Evolutionary conservation across 2,329 filamentous ascomycete genomes (phyloP).

Genomic region (Chalaropsis ovoidea): DNA sequence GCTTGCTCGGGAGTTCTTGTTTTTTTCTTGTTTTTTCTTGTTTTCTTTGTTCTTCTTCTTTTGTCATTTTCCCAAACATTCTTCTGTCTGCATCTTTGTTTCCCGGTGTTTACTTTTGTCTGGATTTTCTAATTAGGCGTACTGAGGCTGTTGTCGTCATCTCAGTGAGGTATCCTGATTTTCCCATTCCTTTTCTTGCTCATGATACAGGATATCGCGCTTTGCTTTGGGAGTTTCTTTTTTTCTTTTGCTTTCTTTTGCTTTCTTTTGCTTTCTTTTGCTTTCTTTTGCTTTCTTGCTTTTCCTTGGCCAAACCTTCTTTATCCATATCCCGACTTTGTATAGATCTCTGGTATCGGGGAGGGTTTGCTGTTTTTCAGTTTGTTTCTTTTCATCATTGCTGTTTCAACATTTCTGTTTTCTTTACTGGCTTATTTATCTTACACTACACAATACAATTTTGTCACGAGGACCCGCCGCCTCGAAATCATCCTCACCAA

Average conservation of each 20-base stretch:
- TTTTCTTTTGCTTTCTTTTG: not conserved
- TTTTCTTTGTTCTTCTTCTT: conserved; percentile 5
- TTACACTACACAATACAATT: conserved; percentile 15
- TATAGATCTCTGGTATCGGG: not conserved
- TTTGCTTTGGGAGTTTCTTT: not conserved
- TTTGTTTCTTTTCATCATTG: not conserved
- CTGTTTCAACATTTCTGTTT: not conserved
- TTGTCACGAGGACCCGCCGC: not conserved
- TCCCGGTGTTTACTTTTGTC: not conserved
- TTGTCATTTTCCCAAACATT: not conserved
- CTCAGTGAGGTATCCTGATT: conserved; percentile 1
- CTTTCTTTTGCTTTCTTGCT: not conserved
- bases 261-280: not conserved
- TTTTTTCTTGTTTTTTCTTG: conserved; percentile 5
- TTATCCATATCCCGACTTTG: not conserved
- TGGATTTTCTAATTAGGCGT: conserved; percentile 5
- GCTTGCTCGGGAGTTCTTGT: conserved; percentile 8
- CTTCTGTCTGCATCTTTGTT: not conserved
- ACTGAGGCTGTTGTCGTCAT: not conserved
- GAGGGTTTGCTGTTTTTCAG: not conserved
- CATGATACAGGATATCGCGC: not conserved
- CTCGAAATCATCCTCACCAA: conserved; percentile 3
- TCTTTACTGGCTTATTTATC: conserved; percentile 15
- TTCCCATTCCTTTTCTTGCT: not conserved
- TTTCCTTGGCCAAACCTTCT: not conserved